Percentiles rank a stretch among this genome's conserved stretches.
These are phyloP conservation scores for Nannizzia gypsea DNA, from an alignment of 2,329 filamentous ascomycete genomes.

Conservation along the genomic window DNA sequence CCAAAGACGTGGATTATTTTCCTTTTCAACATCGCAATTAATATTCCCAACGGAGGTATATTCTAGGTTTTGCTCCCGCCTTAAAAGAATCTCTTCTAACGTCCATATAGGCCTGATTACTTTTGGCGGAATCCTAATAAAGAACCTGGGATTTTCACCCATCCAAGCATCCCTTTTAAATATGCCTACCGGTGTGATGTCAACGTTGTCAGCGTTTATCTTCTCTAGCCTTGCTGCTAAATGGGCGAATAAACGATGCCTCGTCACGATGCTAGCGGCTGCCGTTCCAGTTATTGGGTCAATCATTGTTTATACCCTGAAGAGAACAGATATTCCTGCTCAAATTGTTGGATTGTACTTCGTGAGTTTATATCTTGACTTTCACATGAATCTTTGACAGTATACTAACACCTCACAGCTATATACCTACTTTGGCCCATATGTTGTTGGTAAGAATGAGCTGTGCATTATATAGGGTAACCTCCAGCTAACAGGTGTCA, in stretches of 20 bases:
- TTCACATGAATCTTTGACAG: background rate
- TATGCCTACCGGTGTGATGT: slow-evolving; percentile 28
- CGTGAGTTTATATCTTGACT: slow-evolving; percentile 8
- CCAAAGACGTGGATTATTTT: slow-evolving; percentile 29
- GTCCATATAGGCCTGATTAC: slow-evolving; percentile 21
- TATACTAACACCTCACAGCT: slow-evolving; percentile 12
- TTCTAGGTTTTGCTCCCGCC: background rate
- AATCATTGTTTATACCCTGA: slow-evolving; percentile 21
- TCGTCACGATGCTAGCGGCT: slow-evolving; percentile 23
- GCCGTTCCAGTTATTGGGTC: slow-evolving; percentile 24
- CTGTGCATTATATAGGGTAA: background rate
- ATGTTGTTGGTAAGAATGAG: slow-evolving; percentile 18
- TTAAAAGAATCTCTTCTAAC: background rate
- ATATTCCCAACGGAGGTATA: slow-evolving; percentile 31
- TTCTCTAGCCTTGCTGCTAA: slow-evolving; percentile 23
- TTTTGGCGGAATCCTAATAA: slow-evolving; percentile 40
- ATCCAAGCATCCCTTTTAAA: slow-evolving; percentile 35
- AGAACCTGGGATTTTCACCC: slow-evolving; percentile 55
- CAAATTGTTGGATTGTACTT: slow-evolving; percentile 33
- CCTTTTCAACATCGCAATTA: slow-evolving; percentile 24
- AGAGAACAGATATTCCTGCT: slow-evolving; percentile 24
- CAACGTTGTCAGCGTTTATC: slow-evolving; percentile 22
- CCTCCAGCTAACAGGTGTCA: background rate
- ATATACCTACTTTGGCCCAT: slow-evolving; percentile 31
- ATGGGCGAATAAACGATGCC: slow-evolving; percentile 21